Percentiles rank a stretch among this genome's conserved stretches.
Conservation (phyloP, 2,329 filamentous ascomycete species). For the Escovopsis sp. region DNA sequence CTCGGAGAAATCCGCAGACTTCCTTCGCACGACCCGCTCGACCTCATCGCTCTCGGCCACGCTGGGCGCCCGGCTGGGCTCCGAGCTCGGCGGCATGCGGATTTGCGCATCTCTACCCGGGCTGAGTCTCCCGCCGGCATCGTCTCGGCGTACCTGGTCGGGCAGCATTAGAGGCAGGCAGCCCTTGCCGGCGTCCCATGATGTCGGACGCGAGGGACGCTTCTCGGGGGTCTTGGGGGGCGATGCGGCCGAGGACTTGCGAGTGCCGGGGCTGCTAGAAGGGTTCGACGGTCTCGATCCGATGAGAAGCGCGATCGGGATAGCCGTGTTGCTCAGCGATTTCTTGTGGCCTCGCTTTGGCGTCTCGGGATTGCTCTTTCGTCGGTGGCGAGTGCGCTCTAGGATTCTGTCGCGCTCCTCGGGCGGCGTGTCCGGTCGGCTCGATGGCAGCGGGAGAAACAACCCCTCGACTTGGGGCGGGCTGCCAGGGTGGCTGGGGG, state of each 20-base stretch:
- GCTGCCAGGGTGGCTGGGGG: conserved; percentile 41
- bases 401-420: conserved; percentile 27
- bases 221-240: conserved; percentile 21
- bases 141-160: conserved; percentile 38
- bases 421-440: conserved; percentile 40
- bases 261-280: conserved; percentile 20
- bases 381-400: conserved; percentile 30
- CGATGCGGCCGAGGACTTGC: conserved; percentile 22
- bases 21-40: conserved; percentile 19
- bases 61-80: conserved; percentile 23
- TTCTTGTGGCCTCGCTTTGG: conserved; percentile 13
- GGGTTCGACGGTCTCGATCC: conserved; percentile 28
- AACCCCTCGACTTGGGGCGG: conserved; percentile 23
- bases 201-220: conserved; percentile 34
- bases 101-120: conserved; percentile 20
- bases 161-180: conserved; percentile 73
- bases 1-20: conserved; percentile 12
- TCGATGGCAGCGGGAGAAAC: conserved; percentile 42
- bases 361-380: conserved; percentile 30
- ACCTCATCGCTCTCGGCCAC: conserved; percentile 7
- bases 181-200: conserved; percentile 51
- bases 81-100: too few relatives aligned
- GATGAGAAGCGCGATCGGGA: conserved; percentile 40
- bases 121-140: conserved; percentile 18
- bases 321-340: conserved; percentile 40